Base-by-base conservation (phyloP, 148 eudicot genomes). In the Camellia lanceoleosa region DNA sequence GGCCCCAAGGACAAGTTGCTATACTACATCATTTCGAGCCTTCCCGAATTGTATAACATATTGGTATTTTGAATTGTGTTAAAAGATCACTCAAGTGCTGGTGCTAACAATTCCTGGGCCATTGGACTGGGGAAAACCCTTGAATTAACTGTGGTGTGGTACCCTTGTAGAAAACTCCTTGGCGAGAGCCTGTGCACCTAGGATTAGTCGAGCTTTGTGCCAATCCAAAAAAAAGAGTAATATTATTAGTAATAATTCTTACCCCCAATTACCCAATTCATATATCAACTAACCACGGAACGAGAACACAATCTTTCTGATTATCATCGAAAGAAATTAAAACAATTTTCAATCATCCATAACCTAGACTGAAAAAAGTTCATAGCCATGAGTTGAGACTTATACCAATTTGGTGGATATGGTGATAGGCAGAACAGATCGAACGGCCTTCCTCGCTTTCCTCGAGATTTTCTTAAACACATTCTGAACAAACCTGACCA, bases 401-500 rank as follows among this genome's bases (percentile, higher is more conserved):
- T 83, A 73, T 85, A 95, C 98, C 90, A 95, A 88, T 88, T 88
- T 89, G 49, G 92, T 82, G 43, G 98, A 92, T 75, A 95, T 92
- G 19, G 92, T 68, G 47, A 83, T 41, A 73, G 98, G 98, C 60
- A 95, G 82, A 89, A 95, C 92, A 6, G 98, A 92, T 80, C 94
- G 90, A 54, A 95, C 97, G 55, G 97, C 97, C 81, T 84, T 93
- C 75, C 97, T 88, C 58, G 97, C 98, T 75, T 88, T 88, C 73
- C 87, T 89, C 4, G 98, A 95, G 4, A 93, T 82, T 86, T 92
- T 95, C 77, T 83, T 88, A 80, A 93, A 93, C 8, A 95, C 84
- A 76, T 90, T 95, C 84, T 95, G 87, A 3, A 93, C 97, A 85
- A 95, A 95, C 87, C 85, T 93, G 84, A 92, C 84, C 79, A 95